phyloP scores from a whole-genome alignment of 2,329 filamentous ascomycete species.

The Colletotrichum spinosum region DNA sequence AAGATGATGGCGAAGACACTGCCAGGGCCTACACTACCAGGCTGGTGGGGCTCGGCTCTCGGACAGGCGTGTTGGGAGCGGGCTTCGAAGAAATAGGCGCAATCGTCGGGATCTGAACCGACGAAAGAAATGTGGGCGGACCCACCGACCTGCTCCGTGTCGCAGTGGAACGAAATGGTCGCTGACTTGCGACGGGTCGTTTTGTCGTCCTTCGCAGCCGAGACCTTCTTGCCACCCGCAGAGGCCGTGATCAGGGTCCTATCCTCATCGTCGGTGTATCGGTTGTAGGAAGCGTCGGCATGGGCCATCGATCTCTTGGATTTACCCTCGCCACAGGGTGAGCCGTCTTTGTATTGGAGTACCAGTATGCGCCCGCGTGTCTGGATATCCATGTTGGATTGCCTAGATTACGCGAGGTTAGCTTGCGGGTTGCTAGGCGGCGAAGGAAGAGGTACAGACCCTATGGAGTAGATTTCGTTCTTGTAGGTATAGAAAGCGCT shows the following conservation, averaged over 20 bases:
- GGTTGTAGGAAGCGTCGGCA: slow-evolving; percentile 42
- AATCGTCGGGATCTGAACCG: slow-evolving; percentile 85
- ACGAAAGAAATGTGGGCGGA: slow-evolving; percentile 85
- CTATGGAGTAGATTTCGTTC: slow-evolving; percentile 78
- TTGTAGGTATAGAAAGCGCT: slow-evolving; percentile 80
- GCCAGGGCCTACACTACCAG: slow-evolving; percentile 77
- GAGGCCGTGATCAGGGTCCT: slow-evolving; percentile 43
- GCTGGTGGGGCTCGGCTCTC: slow-evolving; percentile 74
- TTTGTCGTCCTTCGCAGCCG: slow-evolving; percentile 49
- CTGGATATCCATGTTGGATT: slow-evolving; percentile 64
- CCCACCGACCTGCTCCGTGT: slow-evolving; percentile 78
- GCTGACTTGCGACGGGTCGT: slow-evolving; percentile 75
- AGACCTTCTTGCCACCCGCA: slow-evolving; percentile 40
- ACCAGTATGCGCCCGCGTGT: slow-evolving; percentile 80
- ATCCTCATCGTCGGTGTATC: slow-evolving; percentile 48
- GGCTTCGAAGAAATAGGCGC: slow-evolving; percentile 95
- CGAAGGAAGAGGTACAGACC: slow-evolving; percentile 61
- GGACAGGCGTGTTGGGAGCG: slow-evolving; percentile 86
- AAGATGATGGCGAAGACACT: slow-evolving; percentile 91
- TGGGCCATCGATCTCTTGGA: slow-evolving; percentile 46
- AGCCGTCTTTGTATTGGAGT: slow-evolving; percentile 81
- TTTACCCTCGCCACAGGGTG: slow-evolving; percentile 72
- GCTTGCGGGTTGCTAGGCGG: neutral
- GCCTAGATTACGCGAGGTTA: slow-evolving; percentile 49
- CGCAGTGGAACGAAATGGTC: slow-evolving; percentile 93